Evolutionary conservation across 2,329 filamentous ascomycete genomes (phyloP), one percentile per base, ranked within the genome.

Genomic region (Sclerotinia nivalis): DNA sequence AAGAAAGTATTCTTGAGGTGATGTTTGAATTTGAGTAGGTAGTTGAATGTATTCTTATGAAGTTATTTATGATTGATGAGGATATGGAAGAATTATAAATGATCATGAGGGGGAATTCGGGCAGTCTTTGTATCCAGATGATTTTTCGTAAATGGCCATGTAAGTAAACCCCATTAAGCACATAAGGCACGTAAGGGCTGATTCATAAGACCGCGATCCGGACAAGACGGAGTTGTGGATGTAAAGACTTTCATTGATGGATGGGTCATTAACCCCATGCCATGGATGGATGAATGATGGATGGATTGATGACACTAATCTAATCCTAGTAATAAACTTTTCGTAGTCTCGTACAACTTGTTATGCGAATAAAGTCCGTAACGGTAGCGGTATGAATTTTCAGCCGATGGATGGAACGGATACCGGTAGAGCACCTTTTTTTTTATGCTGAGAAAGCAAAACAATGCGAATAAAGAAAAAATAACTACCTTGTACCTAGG

Each of bases 201-300:
- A 66, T 72, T 69, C 60, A 55, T 66, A 69, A 62, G 49, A 69
- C 68, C 68, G 68, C 62, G 52, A 66, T 64, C 54, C 68, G 59
- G 68, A 49, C 59, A 58, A 60, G 55, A 67, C 45, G 60, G 58
- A 56, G 66, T 62, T 68, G 66, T 62, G 64, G 64, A 58, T 47
- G 60, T 64, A 10, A 64, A 64, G 60, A 45, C 60, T 52, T 45
- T 18, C 18, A n/a, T 40, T 40, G 2, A 34, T 66, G 7, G 61
- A 25, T 52, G 61, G 61, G 61, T 47, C 64, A 66, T 56, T 40
- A 47, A 22, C 50, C 50, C 64, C 64, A 66, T 56, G 28, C 3
- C 18, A 37, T 40, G 10, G n/a, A 10, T 10, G 25, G 37, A 49
- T 15, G 34, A 22, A 43, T n/a, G 13, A 18, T 7, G 50, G 37